Evolutionary conservation across 2,329 filamentous ascomycete species (phyloP).

Genomic region (Bipolaris cookei): DNA sequence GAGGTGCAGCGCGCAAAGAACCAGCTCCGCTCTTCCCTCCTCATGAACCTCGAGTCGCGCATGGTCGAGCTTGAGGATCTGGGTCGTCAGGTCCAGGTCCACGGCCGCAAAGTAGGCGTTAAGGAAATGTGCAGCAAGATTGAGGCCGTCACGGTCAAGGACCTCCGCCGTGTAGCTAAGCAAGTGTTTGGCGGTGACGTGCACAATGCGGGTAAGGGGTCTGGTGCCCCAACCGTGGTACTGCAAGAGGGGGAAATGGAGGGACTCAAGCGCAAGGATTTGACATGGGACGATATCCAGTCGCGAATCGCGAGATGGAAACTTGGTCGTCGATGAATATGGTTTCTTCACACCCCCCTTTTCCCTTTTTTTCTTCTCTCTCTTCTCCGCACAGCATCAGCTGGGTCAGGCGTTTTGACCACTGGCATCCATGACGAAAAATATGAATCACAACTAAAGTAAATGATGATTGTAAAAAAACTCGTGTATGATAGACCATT

Average conservation of each 20-base stretch:
- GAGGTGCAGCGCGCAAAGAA: slow-evolving; percentile 97
- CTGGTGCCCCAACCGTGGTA: slow-evolving; percentile 90
- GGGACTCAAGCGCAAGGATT: slow-evolving; percentile 68
- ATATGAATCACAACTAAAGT: too few relatives aligned
- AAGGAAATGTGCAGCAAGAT: slow-evolving; percentile 92
- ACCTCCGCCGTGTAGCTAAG: slow-evolving; percentile 81
- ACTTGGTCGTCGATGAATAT: slow-evolving; percentile 66
- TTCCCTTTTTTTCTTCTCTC: background rate
- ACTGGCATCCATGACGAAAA: too few relatives aligned
- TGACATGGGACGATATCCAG: slow-evolving; percentile 90
- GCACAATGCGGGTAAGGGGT: slow-evolving; percentile 75
- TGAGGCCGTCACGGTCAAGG: slow-evolving; percentile 77
- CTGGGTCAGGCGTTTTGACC: too few relatives aligned
- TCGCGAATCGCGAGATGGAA: slow-evolving; percentile 83
- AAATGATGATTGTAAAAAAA: too few relatives aligned
- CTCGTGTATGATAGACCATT: too few relatives aligned
- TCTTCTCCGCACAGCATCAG: background rate
- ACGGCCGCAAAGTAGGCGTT: slow-evolving; percentile 89
- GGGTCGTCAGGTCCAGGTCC: slow-evolving; percentile 94
- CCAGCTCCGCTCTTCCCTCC: slow-evolving; percentile 83
- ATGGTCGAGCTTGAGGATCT: slow-evolving; percentile 99
- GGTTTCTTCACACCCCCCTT: too few relatives aligned
- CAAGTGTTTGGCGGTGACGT: slow-evolving; percentile 79
- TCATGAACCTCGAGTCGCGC: slow-evolving; percentile 97
- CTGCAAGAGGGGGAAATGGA: slow-evolving; percentile 86